These are phyloP conservation scores for Phycomyces nitens DNA, from an alignment of 192 early-diverging fungal species.

Conservation along the genomic window DNA sequence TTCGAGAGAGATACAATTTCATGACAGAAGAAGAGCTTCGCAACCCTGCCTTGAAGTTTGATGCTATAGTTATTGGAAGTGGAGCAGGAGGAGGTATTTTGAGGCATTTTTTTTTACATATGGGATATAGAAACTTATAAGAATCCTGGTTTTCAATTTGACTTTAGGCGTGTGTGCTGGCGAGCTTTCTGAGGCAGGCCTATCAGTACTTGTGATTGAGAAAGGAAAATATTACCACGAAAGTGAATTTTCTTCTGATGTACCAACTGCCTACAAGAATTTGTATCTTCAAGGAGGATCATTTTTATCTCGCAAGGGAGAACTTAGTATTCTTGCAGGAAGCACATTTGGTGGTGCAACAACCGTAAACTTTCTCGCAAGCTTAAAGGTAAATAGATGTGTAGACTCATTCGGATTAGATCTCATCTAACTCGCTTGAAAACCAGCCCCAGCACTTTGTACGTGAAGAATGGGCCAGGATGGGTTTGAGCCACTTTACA, in stretches of 20 bases:
- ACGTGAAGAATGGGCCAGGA: conserved; percentile 70
- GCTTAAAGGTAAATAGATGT: conserved; percentile 30
- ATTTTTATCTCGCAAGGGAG: conserved; percentile 46
- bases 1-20: too few relatives aligned
- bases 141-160: too few relatives aligned
- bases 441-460: conserved; percentile 55
- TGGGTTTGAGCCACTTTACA: conserved; percentile 58
- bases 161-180: conserved; percentile 55
- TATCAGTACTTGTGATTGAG: conserved; percentile 67
- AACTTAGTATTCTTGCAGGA: conserved; percentile 52
- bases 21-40: too few relatives aligned
- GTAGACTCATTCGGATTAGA: background rate
- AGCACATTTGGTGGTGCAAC: conserved; percentile 70
- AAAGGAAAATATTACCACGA: conserved; percentile 62
- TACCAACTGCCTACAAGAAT: conserved; percentile 40
- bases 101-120: too few relatives aligned
- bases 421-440: background rate
- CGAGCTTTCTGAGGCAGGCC: conserved; percentile 55
- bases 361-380: conserved; percentile 54
- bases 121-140: too few relatives aligned
- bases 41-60: conserved; percentile 33
- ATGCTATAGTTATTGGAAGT: conserved; percentile 68
- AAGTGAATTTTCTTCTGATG: conserved; percentile 47
- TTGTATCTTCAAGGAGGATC: conserved; percentile 50
- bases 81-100: conserved; percentile 37